Percentiles rank a stretch among this genome's conserved stretches.
These are phyloP conservation scores for Allium cepa DNA, from an alignment of 106 monocot species.

Conservation along the genomic window DNA sequence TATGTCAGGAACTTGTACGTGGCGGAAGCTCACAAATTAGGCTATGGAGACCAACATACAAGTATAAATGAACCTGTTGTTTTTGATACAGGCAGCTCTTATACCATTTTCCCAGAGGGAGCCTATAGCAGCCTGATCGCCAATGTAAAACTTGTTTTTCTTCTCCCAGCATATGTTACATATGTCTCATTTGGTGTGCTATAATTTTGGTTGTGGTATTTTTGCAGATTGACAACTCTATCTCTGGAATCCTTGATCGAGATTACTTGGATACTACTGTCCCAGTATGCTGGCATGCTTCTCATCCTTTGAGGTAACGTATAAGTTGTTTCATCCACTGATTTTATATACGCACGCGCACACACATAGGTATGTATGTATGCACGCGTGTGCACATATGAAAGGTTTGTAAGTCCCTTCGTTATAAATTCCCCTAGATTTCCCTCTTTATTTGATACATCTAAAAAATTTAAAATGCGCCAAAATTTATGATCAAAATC, in stretches of 20 bases:
- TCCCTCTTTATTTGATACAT: too few species aligned
- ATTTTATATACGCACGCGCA: too few species aligned
- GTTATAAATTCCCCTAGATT: too few species aligned
- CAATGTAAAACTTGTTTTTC: constrained; percentile 27
- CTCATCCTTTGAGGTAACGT: constrained; percentile 1
- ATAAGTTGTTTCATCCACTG: too few species aligned
- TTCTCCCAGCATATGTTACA: neutral
- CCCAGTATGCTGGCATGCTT: constrained; percentile 64
- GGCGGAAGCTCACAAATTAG: constrained; percentile 34
- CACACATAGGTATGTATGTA: too few species aligned
- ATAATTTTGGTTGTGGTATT: neutral
- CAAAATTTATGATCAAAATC: too few species aligned
- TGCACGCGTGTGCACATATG: too few species aligned
- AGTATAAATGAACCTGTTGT: constrained; percentile 22
- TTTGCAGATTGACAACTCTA: constrained; percentile 47
- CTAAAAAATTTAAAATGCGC: too few species aligned
- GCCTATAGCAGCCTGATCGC: constrained; percentile 43
- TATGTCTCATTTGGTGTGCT: neutral
- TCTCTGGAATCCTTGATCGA: constrained; percentile 25
- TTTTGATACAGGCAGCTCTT: constrained; percentile 87
- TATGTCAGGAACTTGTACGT: constrained; percentile 51
- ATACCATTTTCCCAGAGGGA: constrained; percentile 70
- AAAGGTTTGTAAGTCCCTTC: too few species aligned
- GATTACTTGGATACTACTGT: constrained; percentile 62
- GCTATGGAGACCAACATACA: constrained; percentile 49